Evolutionary conservation across 352 stramenopile species (phyloP).

Genomic region (Phytophthora sojae): DNA sequence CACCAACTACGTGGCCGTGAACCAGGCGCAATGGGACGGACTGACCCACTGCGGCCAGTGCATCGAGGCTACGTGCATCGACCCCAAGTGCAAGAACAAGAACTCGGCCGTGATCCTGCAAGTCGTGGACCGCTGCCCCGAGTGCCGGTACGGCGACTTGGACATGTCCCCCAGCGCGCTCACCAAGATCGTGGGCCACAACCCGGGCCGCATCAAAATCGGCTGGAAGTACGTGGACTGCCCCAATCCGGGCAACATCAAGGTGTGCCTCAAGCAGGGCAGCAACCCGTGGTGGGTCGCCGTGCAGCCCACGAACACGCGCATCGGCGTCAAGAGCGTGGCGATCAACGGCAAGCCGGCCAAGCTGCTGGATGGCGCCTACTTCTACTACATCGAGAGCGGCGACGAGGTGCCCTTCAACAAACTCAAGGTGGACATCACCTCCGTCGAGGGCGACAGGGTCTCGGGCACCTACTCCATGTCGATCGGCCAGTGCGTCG

Average conservation of each 20-base stretch:
- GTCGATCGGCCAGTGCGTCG: conserved; percentile 22
- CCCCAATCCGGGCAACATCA: conserved; percentile 35
- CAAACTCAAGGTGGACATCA: conserved; percentile 30
- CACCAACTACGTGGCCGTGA: conserved; percentile 38
- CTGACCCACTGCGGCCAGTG: conserved; percentile 37
- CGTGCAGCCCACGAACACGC: conserved; percentile 37
- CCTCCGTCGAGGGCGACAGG: conserved; percentile 20
- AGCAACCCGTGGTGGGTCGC: conserved; percentile 36
- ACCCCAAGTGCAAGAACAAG: conserved; percentile 37
- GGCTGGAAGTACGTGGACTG: conserved; percentile 42
- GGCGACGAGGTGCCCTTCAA: conserved; percentile 26
- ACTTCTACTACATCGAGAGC: conserved; percentile 38
- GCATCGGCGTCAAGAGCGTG: conserved; percentile 26
- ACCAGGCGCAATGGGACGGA: conserved; percentile 37
- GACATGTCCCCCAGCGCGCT: conserved; percentile 35
- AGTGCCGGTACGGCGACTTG: conserved; percentile 33
- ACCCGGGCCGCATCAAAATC: conserved; percentile 39
- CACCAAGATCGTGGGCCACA: conserved; percentile 37
- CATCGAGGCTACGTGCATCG: conserved; percentile 37
- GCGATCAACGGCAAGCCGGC: conserved; percentile 32
- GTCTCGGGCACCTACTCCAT: conserved; percentile 38
- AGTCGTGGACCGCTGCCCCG: conserved; percentile 32
- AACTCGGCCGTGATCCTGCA: conserved; percentile 30
- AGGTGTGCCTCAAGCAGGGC: conserved; percentile 36
- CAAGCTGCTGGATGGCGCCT: conserved; percentile 33